These are phyloP conservation scores for Aspergillus ochraceoroseus DNA, from an alignment of 2,329 filamentous ascomycete genomes.

Conservation along the genomic window DNA sequence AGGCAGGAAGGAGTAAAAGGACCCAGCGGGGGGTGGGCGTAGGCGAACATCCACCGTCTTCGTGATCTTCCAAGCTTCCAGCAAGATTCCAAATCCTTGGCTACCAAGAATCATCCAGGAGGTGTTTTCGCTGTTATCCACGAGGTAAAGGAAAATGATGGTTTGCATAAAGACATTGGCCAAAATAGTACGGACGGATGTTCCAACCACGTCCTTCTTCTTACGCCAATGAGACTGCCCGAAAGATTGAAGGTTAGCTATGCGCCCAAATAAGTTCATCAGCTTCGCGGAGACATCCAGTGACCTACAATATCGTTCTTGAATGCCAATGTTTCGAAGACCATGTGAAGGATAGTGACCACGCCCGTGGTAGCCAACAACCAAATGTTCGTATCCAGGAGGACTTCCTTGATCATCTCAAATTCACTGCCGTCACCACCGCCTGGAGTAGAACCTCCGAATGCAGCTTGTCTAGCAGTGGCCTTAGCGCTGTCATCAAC, in stretches of 20 bases:
- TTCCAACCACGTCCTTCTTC: constrained; percentile 98
- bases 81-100: constrained; percentile 75
- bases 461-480: constrained; percentile 70
- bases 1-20: constrained; percentile 68
- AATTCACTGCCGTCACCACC: constrained; percentile 89
- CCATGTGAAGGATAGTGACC: constrained; percentile 83
- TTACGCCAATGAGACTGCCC: constrained; percentile 80
- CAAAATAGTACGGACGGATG: constrained; percentile 90
- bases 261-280: neutral
- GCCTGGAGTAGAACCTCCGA: constrained; percentile 64
- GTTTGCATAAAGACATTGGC: constrained; percentile 97
- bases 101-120: constrained; percentile 98
- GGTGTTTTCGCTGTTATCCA: constrained; percentile 96
- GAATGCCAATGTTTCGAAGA: constrained; percentile 94
- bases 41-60: constrained; percentile 87
- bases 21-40: constrained; percentile 62
- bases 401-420: constrained; percentile 93
- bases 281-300: neutral
- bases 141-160: constrained; percentile 90
- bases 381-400: constrained; percentile 90
- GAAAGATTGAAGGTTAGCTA: constrained; percentile 14
- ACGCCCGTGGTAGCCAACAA: constrained; percentile 78
- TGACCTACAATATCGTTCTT: constrained; percentile 76
- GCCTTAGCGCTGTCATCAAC: constrained; percentile 86
- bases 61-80: constrained; percentile 92